Evolutionary conservation across 1,284 basidiomycete genomes (phyloP).

Genomic region (Puccinia hordei): DNA sequence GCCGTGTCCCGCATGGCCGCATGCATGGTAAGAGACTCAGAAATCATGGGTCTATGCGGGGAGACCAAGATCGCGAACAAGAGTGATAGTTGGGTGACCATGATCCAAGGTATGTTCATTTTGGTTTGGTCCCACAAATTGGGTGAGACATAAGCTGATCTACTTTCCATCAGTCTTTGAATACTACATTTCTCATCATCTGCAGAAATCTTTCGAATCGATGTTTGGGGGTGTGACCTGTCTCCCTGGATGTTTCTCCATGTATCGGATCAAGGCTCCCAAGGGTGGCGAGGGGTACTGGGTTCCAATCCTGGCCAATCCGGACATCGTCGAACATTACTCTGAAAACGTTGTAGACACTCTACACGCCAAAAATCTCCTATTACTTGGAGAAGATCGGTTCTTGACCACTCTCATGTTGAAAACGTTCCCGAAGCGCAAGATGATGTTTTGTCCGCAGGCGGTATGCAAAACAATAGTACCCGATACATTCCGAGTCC

Average conservation of each 20-base stretch:
- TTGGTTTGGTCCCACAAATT: too few species aligned
- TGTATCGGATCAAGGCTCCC: conserved; percentile 63
- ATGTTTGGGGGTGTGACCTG: conserved; percentile 62
- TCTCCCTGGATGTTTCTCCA: conserved; percentile 62
- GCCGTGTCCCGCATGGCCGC: conserved; percentile 62
- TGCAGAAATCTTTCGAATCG: conserved; percentile 66
- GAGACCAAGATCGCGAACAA: conserved; percentile 64
- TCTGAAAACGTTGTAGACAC: conserved; percentile 63
- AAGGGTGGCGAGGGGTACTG: conserved; percentile 62
- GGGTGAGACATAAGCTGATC: background rate
- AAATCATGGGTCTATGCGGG: conserved; percentile 63
- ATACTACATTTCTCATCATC: conserved; percentile 98
- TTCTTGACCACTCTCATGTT: conserved; percentile 63
- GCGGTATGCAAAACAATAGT: conserved; percentile 63
- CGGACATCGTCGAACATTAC: conserved; percentile 62
- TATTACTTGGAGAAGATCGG: conserved; percentile 62
- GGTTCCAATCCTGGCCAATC: conserved; percentile 62
- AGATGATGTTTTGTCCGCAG: conserved; percentile 63
- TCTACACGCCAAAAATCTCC: conserved; percentile 63
- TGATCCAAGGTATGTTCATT: conserved; percentile 60
- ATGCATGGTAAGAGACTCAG: conserved; percentile 62
- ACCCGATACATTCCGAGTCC: conserved; percentile 62
- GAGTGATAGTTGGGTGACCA: conserved; percentile 62
- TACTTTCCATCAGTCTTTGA: conserved; percentile 69
- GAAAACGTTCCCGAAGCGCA: conserved; percentile 63